Conservation (phyloP, 2,329 filamentous ascomycete species). For the Fusarium staphyleae region DNA sequence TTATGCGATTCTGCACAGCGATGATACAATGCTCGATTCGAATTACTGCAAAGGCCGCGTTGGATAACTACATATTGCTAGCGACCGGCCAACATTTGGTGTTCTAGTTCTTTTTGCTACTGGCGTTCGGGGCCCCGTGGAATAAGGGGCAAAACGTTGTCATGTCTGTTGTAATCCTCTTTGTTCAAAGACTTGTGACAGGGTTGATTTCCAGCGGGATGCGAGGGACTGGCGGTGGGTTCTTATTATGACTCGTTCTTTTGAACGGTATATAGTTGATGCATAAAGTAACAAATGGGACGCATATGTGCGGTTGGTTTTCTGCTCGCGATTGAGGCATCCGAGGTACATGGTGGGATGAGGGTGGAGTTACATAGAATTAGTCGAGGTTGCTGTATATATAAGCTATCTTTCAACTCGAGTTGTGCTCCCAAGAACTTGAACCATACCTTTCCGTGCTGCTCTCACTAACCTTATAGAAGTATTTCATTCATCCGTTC, state of each 20-base stretch:
- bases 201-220: slow-evolving; percentile 5
- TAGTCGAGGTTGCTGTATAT: too few relatives aligned
- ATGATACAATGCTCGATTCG: slow-evolving; percentile 9
- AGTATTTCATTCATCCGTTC: too few relatives aligned
- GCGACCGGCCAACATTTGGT: slow-evolving; percentile 3
- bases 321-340: background rate
- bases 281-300: slow-evolving; percentile 18
- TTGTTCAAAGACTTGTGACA: slow-evolving; percentile 14
- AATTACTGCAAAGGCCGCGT: slow-evolving; percentile 11
- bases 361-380: too few relatives aligned
- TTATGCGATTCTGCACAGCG: background rate
- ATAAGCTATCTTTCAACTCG: too few relatives aligned
- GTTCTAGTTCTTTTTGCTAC: slow-evolving; percentile 18
- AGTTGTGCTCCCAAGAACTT: too few relatives aligned
- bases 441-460: too few relatives aligned
- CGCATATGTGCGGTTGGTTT: slow-evolving; percentile 6
- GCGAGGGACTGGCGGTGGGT: background rate
- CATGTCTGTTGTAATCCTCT: slow-evolving; percentile 15
- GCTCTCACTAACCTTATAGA: too few relatives aligned
- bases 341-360: too few relatives aligned
- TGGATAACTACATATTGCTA: slow-evolving; percentile 20
- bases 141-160: slow-evolving; percentile 27
- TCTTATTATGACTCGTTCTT: slow-evolving; percentile 11
- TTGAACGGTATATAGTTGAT: slow-evolving; percentile 30
- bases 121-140: slow-evolving; percentile 24